Evolutionary conservation across 148 eudicot species (phyloP), one percentile per base, ranked within the genome.

Genomic region (Selenicereus undatus): DNA sequence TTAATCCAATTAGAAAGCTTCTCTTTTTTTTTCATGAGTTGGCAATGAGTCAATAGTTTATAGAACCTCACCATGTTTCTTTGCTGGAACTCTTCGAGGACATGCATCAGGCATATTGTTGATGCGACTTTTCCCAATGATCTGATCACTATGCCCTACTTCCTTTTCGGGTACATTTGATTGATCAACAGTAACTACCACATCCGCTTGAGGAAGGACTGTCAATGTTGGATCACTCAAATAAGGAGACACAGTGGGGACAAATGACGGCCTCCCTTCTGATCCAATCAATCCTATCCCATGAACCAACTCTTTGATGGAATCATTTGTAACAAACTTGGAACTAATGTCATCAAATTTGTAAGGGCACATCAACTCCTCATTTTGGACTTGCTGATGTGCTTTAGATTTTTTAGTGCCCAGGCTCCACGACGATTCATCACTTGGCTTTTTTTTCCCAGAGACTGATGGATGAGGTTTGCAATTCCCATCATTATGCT

Each of bases 281-380:
- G 92, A 88, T 79, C 92, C 90, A 32, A 90, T 83, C 73, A 92
- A 85, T 76, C 97, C 92, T 69, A 92, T 86, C 74, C 76, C 89
- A 78, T 81, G 83, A 60, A 89, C 91, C 86, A 89, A 77, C 75
- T 92, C 91, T 86, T 88, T 90, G 78, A 81, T 77, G 20, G 92
- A 89, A 77, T 87, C 88, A 42, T 88, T 79, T 5, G 87, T 89
- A 45, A 84, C 82, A 77, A 90, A 90, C 77, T 84, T 92, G 69
- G 92, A 86, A 56, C 92, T 81, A 54, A 92, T 91, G 32, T 88
- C 88, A 29, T 87, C 89, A 72, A 87, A 88, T 54, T 78, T 83
- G 73, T 78, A 81, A 32, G 97, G 97, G 73, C 89, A 84, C 48
- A 76, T 80, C 16, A 87, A 79, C 11, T 81, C 88, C 45, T 87